Percentiles rank a stretch among this genome's conserved stretches.
Evolutionary conservation across 2,329 filamentous ascomycete species (phyloP).

Genomic region (Apiospora marii): DNA sequence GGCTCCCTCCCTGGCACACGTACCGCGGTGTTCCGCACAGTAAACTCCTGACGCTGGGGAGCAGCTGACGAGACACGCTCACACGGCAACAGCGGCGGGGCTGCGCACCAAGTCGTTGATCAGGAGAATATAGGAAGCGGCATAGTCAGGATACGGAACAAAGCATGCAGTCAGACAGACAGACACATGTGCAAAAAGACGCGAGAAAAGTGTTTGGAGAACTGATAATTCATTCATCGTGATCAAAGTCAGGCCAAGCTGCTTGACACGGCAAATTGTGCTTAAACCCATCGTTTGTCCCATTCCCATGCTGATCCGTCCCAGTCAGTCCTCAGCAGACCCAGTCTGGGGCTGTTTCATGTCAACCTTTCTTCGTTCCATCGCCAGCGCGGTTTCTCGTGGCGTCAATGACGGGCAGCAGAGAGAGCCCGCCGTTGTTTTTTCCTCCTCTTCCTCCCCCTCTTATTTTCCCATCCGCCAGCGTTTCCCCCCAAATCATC

Average conservation of each 20-base stretch:
- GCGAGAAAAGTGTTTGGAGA: not conserved
- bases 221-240: conserved; percentile 34
- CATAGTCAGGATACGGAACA: not conserved
- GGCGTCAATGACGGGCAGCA: not conserved
- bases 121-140: not conserved
- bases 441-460: conserved; percentile 32
- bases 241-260: conserved; percentile 34
- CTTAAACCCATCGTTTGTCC: conserved; percentile 18
- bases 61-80: not conserved
- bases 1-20: not conserved
- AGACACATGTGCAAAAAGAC: not conserved
- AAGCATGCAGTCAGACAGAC: not conserved
- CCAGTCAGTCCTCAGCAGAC: conserved; percentile 26
- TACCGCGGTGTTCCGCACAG: not conserved
- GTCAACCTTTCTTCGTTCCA: conserved; percentile 14
- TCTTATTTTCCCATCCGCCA: conserved; percentile 26
- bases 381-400: conserved; percentile 8
- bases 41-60: not conserved
- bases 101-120: not conserved
- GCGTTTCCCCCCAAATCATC: conserved; percentile 20
- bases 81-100: not conserved
- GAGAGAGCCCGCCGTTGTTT: not conserved
- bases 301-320: conserved; percentile 24
- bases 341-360: conserved; percentile 33
- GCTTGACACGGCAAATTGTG: conserved; percentile 31